Percentiles rank a stretch among this genome's conserved stretches.
Evolutionary conservation across 2,329 filamentous ascomycete species (phyloP).

Genomic region (Aspergillus ruber): DNA sequence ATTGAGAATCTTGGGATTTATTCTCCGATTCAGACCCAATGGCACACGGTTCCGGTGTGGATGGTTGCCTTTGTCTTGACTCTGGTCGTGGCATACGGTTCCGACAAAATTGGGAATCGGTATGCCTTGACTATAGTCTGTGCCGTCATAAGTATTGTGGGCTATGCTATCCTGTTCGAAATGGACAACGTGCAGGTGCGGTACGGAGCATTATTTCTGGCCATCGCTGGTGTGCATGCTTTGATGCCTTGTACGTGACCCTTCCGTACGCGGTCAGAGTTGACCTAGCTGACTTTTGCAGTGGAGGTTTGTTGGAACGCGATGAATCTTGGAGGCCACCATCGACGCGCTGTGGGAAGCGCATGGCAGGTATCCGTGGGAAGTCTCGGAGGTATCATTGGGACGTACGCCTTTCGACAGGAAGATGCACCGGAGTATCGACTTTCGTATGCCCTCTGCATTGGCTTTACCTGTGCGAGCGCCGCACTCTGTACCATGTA

Average conservation of each 20-base stretch:
- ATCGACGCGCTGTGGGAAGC: conserved; percentile 42
- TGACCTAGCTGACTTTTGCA: not conserved
- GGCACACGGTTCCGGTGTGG: conserved; percentile 47
- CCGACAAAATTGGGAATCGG: conserved; percentile 22
- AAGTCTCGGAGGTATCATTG: conserved; percentile 48
- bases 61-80: conserved; percentile 24
- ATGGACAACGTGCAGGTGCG: conserved; percentile 15
- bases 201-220: conserved; percentile 23
- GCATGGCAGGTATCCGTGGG: conserved; percentile 48
- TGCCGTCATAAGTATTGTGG: conserved; percentile 21
- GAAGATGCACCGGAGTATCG: conserved; percentile 22
- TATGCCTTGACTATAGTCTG: conserved; percentile 25
- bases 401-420: conserved; percentile 44
- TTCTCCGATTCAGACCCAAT: conserved; percentile 47
- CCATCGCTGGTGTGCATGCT: conserved; percentile 15
- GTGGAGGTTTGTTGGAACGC: conserved; percentile 47
- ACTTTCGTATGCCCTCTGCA: conserved; percentile 18
- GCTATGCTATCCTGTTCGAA: conserved; percentile 23
- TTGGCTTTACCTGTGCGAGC: conserved; percentile 18
- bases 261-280: not conserved
- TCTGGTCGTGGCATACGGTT: conserved; percentile 23
- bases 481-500: conserved; percentile 17
- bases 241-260: conserved; percentile 16
- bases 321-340: conserved; percentile 50
- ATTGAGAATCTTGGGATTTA: conserved; percentile 41